Conservation (phyloP, 768 basidiomycete species). For the Leccinum uliginosum region DNA sequence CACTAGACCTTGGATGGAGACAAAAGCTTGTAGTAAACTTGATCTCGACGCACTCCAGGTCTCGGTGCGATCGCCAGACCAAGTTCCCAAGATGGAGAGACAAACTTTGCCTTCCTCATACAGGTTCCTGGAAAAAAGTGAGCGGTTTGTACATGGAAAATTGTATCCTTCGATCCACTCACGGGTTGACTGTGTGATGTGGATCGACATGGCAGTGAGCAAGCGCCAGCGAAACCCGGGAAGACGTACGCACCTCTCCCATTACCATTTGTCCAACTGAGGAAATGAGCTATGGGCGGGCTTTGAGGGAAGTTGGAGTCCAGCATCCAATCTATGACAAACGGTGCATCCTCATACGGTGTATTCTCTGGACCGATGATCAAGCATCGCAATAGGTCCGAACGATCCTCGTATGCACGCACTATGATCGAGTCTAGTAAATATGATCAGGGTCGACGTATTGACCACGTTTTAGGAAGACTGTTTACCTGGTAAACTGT, state of each 20-base stretch:
- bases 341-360: constrained; percentile 92
- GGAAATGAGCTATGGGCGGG: constrained; percentile 86
- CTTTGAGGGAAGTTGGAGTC: constrained; percentile 79
- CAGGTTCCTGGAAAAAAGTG: constrained; percentile 53
- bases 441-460: constrained; percentile 4
- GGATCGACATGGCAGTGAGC: not conserved
- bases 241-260: constrained; percentile 47
- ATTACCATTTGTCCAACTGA: constrained; percentile 93
- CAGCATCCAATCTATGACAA: constrained; percentile 91
- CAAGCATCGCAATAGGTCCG: constrained; percentile 80
- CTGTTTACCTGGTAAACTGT: constrained; percentile 73
- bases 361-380: constrained; percentile 94
- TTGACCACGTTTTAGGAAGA: not conserved
- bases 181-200: constrained; percentile 61
- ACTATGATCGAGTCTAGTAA: constrained; percentile 77
- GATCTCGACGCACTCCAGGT: constrained; percentile 83
- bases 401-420: constrained; percentile 84
- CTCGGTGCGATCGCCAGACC: constrained; percentile 86
- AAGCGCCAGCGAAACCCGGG: not conserved
- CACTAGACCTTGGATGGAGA: constrained; percentile 92
- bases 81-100: constrained; percentile 85
- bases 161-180: constrained; percentile 27
- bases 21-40: constrained; percentile 85
- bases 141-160: not conserved
- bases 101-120: constrained; percentile 97